Conservation (phyloP, 106 monocot species). For the Platanthera zijinensis region DNA sequence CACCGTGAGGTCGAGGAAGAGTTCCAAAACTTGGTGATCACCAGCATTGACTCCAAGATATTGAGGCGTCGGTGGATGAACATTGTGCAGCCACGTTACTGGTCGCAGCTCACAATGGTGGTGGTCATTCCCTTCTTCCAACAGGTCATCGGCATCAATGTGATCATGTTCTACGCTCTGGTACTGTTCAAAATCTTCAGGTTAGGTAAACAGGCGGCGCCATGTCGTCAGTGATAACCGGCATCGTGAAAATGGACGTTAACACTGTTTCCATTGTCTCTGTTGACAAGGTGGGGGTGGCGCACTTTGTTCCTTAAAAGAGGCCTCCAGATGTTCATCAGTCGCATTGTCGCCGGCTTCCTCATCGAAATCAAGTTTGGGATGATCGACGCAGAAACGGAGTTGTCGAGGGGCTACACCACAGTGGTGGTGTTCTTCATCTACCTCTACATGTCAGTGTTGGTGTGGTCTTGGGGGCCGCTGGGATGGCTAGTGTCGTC, state of each 20-base stretch:
- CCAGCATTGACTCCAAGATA: conserved; percentile 8
- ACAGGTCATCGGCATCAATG: conserved; percentile 55
- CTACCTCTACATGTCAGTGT: conserved; percentile 15
- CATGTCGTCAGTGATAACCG: conserved; percentile 46
- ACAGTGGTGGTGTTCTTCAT: background rate
- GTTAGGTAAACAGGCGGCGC: conserved; percentile 38
- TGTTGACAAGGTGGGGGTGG: conserved; percentile 15
- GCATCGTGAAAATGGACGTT: conserved; percentile 31
- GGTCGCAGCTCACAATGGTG: conserved; percentile 34
- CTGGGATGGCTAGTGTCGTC: conserved; percentile 22
- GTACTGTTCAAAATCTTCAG: conserved; percentile 58
- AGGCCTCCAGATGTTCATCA: conserved; percentile 16
- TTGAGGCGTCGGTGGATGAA: conserved; percentile 37
- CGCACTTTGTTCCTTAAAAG: conserved; percentile 13
- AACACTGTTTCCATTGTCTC: conserved; percentile 28
- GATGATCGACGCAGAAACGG: background rate
- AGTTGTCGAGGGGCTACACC: background rate
- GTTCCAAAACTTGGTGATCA: conserved; percentile 10
- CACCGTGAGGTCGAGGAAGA: conserved; percentile 20
- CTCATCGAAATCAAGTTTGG: conserved; percentile 17
- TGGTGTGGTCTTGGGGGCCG: conserved; percentile 30
- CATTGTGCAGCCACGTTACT: conserved; percentile 28
- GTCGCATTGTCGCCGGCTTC: conserved; percentile 9
- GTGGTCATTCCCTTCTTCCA: conserved; percentile 48
- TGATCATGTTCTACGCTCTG: conserved; percentile 56